Percentiles rank a stretch among this genome's conserved stretches.
Evolutionary conservation across 2,329 filamentous ascomycete genomes (phyloP).

Genomic region (Curvularia sp.): DNA sequence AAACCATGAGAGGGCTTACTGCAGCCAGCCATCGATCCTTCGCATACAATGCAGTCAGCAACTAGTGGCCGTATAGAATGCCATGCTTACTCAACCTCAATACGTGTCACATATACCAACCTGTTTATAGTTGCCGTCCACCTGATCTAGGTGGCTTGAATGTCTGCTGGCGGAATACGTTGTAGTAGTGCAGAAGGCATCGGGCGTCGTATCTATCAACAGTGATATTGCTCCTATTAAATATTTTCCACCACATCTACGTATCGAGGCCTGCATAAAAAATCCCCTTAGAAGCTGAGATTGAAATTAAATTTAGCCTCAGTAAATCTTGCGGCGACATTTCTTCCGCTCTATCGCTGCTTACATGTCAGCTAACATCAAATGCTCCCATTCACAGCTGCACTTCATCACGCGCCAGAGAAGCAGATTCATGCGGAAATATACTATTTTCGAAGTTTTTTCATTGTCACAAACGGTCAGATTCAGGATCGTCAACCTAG

Average conservation of each 20-base stretch:
- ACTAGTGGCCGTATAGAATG: slow-evolving; percentile 35
- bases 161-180: not conserved
- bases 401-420: not conserved
- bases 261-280: not conserved
- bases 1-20: slow-evolving; percentile 27
- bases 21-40: slow-evolving; percentile 32
- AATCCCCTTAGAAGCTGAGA: not conserved
- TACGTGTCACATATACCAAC: slow-evolving; percentile 5
- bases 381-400: not conserved
- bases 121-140: not conserved
- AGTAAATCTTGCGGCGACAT: not conserved
- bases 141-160: not conserved
- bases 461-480: not conserved
- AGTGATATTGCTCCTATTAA: not conserved
- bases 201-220: not conserved
- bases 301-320: not conserved
- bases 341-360: not conserved
- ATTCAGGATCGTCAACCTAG: not conserved
- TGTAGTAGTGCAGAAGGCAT: not conserved
- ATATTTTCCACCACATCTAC: not conserved
- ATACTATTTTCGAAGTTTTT: not conserved
- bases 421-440: not conserved
- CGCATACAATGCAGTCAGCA: slow-evolving; percentile 42
- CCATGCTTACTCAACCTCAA: slow-evolving; percentile 23
- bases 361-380: not conserved